These are phyloP conservation scores for Trichoderma orchidacearum DNA, from an alignment of 495 filamentous ascomycete genomes.

Conservation along the genomic window DNA sequence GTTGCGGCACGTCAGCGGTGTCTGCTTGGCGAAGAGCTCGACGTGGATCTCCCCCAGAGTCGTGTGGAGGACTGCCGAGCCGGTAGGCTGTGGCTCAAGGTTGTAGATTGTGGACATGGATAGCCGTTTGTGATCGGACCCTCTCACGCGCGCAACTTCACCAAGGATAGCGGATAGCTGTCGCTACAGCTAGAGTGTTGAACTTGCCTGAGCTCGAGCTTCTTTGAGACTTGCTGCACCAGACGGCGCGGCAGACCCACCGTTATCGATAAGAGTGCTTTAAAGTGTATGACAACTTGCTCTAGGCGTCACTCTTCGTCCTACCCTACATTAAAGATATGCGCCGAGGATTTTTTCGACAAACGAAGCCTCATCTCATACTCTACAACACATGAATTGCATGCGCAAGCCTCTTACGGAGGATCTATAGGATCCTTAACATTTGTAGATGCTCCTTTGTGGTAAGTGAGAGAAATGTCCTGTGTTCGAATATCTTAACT, in stretches of 20 bases:
- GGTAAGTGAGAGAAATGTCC: too few relatives aligned
- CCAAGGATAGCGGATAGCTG: not conserved
- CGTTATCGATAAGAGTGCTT: not conserved
- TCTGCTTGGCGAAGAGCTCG: constrained; percentile 88
- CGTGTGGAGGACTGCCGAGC: constrained; percentile 78
- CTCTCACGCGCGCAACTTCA: not conserved
- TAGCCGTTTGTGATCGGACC: not conserved
- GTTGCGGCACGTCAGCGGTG: constrained; percentile 80
- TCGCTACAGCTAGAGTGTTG: not conserved
- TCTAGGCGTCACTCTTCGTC: not conserved
- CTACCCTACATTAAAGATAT: too few relatives aligned
- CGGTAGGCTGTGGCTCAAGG: constrained; percentile 85
- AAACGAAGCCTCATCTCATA: too few relatives aligned
- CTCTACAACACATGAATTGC: too few relatives aligned
- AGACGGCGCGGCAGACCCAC: not conserved
- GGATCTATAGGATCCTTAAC: too few relatives aligned
- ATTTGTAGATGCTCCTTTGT: too few relatives aligned
- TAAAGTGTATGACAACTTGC: too few relatives aligned
- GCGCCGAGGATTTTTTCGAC: too few relatives aligned
- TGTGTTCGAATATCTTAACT: too few relatives aligned
- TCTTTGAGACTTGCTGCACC: not conserved
- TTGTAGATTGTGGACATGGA: constrained; percentile 81
- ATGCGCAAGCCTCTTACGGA: too few relatives aligned
- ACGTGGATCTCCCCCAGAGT: constrained; percentile 77
- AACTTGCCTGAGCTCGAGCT: not conserved